These are phyloP conservation scores for Cryptomeria japonica DNA, from an alignment of 75 land plant genomes.

Conservation along the genomic window DNA sequence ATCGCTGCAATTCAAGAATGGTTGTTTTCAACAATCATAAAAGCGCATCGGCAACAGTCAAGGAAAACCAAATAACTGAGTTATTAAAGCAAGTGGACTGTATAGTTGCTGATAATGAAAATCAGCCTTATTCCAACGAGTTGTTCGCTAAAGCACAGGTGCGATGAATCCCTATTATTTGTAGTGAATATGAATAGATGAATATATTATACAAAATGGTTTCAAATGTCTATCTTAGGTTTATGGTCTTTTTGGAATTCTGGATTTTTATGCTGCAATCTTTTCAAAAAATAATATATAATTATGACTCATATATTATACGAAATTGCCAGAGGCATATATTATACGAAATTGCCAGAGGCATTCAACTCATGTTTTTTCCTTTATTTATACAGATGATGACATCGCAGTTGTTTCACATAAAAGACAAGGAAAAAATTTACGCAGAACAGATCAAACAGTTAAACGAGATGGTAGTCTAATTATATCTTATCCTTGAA, in stretches of 20 bases:
- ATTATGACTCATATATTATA: too few relatives aligned
- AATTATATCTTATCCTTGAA: constrained; percentile 3
- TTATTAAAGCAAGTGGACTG: constrained; percentile 51
- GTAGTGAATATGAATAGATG: too few relatives aligned
- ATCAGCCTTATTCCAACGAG: constrained; percentile 66
- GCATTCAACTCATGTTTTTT: background rate
- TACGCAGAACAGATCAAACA: background rate
- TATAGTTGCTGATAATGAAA: constrained; percentile 46
- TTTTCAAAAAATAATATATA: too few relatives aligned
- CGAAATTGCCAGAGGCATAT: background rate
- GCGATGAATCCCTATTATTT: background rate
- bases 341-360: background rate
- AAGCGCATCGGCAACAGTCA: constrained; percentile 45
- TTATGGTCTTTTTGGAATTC: too few relatives aligned
- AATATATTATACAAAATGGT: background rate
- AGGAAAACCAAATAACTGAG: constrained; percentile 35
- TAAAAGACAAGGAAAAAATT: background rate
- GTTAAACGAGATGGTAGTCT: background rate
- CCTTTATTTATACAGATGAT: background rate
- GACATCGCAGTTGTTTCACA: background rate
- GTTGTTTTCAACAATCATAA: constrained; percentile 73
- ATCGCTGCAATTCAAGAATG: constrained; percentile 39
- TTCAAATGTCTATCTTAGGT: too few relatives aligned
- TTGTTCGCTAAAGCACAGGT: constrained; percentile 64
- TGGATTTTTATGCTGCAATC: too few relatives aligned